phyloP scores from a whole-genome alignment of 257 asterid species.

The Solanum rostratum region DNA sequence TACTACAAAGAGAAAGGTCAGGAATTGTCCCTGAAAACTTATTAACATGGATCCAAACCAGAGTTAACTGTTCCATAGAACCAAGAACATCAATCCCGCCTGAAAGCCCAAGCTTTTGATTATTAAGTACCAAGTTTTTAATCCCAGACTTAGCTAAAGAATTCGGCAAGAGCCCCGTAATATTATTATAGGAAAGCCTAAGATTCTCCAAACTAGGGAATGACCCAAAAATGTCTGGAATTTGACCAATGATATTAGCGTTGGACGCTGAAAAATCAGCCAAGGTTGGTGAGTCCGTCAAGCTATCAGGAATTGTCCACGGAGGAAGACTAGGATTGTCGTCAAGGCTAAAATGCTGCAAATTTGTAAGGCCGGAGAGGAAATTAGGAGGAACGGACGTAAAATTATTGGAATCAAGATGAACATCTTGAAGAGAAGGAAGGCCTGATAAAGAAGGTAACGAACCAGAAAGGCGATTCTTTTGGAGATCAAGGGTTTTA shows the following conservation, averaged over 20 bases:
- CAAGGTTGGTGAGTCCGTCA: constrained; percentile 44
- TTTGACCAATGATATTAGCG: constrained; percentile 40
- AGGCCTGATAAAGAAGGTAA: constrained; percentile 44
- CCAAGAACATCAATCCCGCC: constrained; percentile 49
- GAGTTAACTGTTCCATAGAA: constrained; percentile 29
- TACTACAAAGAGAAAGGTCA: constrained; percentile 45
- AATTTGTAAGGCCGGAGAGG: constrained; percentile 45
- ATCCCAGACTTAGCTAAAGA: constrained; percentile 47
- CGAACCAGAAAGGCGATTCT: constrained; percentile 46
- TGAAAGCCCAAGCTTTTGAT: constrained; percentile 41
- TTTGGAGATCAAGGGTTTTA: constrained; percentile 37
- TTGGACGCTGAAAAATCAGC: constrained; percentile 29
- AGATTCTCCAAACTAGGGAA: constrained; percentile 46
- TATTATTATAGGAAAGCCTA: constrained; percentile 52
- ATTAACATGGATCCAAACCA: constrained; percentile 64
- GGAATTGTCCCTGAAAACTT: constrained; percentile 60
- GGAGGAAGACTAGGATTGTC: constrained; percentile 41
- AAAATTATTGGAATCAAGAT: constrained; percentile 51
- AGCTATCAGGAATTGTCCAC: constrained; percentile 40
- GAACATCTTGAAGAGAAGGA: constrained; percentile 25
- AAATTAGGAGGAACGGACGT: constrained; percentile 34
- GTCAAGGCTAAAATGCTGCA: constrained; percentile 41
- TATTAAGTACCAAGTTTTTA: constrained; percentile 51
- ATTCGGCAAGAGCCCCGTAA: constrained; percentile 48
- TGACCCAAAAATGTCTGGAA: constrained; percentile 58